A percentile compares a stretch with the other conserved stretches of the same genome.
Conservation (phyloP, 106 monocot genomes). For the Allium sativum region DNA sequence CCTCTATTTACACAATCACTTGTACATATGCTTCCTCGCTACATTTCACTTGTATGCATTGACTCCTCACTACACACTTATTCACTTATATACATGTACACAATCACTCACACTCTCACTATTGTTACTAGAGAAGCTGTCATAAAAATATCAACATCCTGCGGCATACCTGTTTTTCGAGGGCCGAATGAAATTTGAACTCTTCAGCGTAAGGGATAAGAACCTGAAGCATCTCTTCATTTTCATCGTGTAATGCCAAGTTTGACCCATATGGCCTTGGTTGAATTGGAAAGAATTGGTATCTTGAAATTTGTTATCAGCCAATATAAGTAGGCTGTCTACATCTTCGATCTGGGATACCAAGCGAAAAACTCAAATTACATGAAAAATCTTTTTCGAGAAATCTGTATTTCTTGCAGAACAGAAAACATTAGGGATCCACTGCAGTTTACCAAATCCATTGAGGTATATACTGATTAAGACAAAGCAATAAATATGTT, state of each 20-base stretch:
- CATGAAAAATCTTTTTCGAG: constrained; percentile 98
- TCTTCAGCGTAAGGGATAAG: constrained; percentile 74
- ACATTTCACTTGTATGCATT: no score
- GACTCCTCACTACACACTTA: no score
- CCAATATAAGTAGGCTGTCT: constrained; percentile 98
- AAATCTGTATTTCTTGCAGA: constrained; percentile 85
- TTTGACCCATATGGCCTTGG: constrained; percentile 95
- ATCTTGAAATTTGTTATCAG: constrained; percentile 91
- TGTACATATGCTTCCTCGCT: no score
- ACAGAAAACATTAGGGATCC: constrained; percentile 73
- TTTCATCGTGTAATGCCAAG: constrained; percentile 91
- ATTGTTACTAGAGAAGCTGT: no score
- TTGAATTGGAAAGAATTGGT: constrained; percentile 85
- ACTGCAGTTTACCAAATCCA: no score
- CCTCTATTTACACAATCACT: no score
- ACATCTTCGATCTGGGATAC: constrained; percentile 97
- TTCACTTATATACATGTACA: no score
- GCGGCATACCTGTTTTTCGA: constrained; percentile 97
- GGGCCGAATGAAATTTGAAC: constrained; percentile 98
- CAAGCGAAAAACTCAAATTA: constrained; percentile 90
- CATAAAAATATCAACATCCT: constrained; percentile 99
- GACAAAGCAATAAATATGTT: no score
- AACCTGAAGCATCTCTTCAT: constrained; percentile 84
- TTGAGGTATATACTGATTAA: no score
- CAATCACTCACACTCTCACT: no score